Conservation (phyloP, 352 stramenopile genomes). For the Phytophthora podocarpi region DNA sequence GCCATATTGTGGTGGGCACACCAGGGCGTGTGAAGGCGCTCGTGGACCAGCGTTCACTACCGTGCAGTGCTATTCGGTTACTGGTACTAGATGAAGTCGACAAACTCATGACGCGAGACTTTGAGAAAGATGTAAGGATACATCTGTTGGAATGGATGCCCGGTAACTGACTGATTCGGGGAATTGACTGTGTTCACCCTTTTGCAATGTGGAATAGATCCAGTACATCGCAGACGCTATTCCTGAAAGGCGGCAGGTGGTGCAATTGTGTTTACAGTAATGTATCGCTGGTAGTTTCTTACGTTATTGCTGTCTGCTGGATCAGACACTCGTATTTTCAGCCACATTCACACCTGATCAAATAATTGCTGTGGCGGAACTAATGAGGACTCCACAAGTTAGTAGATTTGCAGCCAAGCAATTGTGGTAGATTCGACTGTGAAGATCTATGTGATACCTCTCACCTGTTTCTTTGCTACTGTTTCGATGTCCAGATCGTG, state of each 20-base stretch:
- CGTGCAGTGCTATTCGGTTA: constrained; percentile 54
- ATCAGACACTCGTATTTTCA: constrained; percentile 77
- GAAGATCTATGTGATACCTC: not conserved
- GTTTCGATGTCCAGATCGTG: constrained; percentile 49
- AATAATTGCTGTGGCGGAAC: constrained; percentile 42
- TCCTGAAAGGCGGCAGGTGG: constrained; percentile 66
- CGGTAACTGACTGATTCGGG: not conserved
- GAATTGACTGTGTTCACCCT: not conserved
- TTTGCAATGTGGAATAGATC: constrained; percentile 48
- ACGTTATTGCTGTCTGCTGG: too few relatives aligned
- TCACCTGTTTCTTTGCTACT: not conserved
- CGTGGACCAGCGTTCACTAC: constrained; percentile 58
- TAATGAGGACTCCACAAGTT: constrained; percentile 75
- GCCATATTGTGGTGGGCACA: constrained; percentile 74
- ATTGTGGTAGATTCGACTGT: not conserved
- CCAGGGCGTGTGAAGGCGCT: constrained; percentile 76
- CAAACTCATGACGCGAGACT: constrained; percentile 75
- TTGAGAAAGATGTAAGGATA: constrained; percentile 57
- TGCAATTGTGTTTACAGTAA: not conserved
- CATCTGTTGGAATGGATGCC: not conserved
- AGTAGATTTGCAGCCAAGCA: not conserved
- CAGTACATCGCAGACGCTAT: constrained; percentile 58
- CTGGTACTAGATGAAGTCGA: constrained; percentile 85
- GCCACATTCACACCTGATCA: constrained; percentile 80
- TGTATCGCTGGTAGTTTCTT: too few relatives aligned